Base-by-base conservation (phyloP, 108 stramenopile genomes). In the Conticribra weissflogii region DNA sequence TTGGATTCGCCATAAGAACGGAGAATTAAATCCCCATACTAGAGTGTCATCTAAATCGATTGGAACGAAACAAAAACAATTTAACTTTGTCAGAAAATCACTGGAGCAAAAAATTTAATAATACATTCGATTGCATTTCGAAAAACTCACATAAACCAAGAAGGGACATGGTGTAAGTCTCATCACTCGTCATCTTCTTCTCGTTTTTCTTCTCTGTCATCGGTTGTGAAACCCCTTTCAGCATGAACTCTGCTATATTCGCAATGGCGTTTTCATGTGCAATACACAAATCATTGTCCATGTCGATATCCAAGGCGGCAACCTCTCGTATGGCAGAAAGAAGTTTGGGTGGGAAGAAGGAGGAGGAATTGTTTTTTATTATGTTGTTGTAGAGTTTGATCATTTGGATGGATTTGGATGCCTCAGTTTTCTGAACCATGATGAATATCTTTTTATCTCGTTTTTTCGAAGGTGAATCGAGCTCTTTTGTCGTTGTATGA, bases 21-120 rank as follows among this genome's bases (percentile, higher is more conserved):
- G 74, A 5, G 74, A 76, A 21, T 76, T 76, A 61, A 76, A 76
- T 30, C 68, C 74, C 74, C 74, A 76, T 18, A 76, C 67, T 29
- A 76, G 34, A 34, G 61, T 48, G 54, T 76, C 74, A 45, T 76
- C 72, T 73, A 24, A 48, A 9, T 5, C 36, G 36, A 41, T 41
- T 41, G n/a, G n/a, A n/a, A n/a, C n/a, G n/a, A n/a, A n/a, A n/a
- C n/a, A n/a, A n/a, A 5, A 41, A 9, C 36, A 41, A 12, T 41
- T 41, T 41, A 41, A 41, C 5, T 5, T 12, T 9, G 5, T 41
- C 8, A 5, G 36, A 41, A 41, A 41, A 12, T 9, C 5, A 12
- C 5, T 12, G 12, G 12, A 41, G 12, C 8, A 41, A 41, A 41
- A 41, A 9, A 41, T 41, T 41, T 41, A 41, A 12, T 41, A 12